Conservation (phyloP, 2,329 filamentous ascomycete species). For the Neopestalotiopsis sp. region DNA sequence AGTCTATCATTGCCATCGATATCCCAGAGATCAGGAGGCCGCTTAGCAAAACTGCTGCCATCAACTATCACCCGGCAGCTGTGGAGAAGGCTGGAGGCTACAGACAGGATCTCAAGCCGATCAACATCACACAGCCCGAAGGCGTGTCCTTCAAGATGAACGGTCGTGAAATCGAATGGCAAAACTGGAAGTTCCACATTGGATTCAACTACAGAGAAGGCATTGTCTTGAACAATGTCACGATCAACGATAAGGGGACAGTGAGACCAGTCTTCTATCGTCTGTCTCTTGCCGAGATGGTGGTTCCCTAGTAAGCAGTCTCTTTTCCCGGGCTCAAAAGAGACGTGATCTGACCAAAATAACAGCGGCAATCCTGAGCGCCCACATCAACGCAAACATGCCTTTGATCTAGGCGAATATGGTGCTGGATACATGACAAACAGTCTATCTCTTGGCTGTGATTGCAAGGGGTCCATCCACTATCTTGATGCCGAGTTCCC, state of each 20-base stretch:
- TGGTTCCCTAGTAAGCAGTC: conserved; percentile 74
- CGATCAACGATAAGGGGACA: conserved; percentile 82
- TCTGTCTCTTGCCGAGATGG: conserved; percentile 90
- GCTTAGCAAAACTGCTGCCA: conserved; percentile 71
- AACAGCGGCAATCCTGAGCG: conserved; percentile 73
- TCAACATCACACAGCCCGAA: conserved; percentile 86
- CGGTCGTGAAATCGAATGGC: conserved; percentile 80
- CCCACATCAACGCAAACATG: conserved; percentile 81
- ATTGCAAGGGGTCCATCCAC: conserved; percentile 89
- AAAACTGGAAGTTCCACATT: conserved; percentile 92
- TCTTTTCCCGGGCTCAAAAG: neutral
- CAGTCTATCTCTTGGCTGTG: conserved; percentile 75
- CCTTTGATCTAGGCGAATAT: conserved; percentile 82
- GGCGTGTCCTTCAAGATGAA: conserved; percentile 85
- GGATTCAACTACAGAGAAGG: conserved; percentile 96
- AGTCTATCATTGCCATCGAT: conserved; percentile 82
- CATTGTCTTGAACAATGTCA: conserved; percentile 88
- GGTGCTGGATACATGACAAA: conserved; percentile 86
- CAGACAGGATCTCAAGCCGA: conserved; percentile 79
- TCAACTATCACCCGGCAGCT: conserved; percentile 79
- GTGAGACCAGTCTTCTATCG: conserved; percentile 85
- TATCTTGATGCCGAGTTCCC: conserved; percentile 91
- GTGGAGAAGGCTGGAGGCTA: conserved; percentile 78
- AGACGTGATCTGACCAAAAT: neutral
- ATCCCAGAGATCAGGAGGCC: conserved; percentile 79